Evolutionary conservation across 176 grass and related monocot genomes (phyloP).

Genomic region (Aegilops umbellulata): DNA sequence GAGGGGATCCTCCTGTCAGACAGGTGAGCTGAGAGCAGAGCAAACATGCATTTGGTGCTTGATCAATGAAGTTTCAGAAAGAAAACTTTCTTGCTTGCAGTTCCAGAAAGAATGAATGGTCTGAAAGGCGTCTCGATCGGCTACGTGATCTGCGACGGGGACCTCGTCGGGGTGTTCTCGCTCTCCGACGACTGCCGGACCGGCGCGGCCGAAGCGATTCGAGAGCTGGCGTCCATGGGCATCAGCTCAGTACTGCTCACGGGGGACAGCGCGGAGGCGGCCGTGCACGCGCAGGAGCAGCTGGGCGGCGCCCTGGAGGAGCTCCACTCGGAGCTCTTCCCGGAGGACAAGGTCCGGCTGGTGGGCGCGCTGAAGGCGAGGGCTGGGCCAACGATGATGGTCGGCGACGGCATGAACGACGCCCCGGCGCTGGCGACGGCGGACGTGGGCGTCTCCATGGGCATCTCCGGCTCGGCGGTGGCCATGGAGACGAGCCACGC

Average conservation of each 20-base stretch:
- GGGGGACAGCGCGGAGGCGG: constrained; percentile 57
- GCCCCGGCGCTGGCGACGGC: constrained; percentile 63
- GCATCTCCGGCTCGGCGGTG: constrained; percentile 87
- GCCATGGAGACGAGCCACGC: constrained; percentile 93
- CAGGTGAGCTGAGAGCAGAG: constrained; percentile 23
- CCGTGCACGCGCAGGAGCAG: constrained; percentile 48
- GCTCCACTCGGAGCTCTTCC: constrained; percentile 60
- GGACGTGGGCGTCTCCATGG: constrained; percentile 79
- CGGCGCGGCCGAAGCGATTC: constrained; percentile 49
- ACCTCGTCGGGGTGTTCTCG: constrained; percentile 29
- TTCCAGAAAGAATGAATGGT: background rate
- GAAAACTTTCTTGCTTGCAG: background rate
- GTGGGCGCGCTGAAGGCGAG: constrained; percentile 29
- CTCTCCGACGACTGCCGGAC: constrained; percentile 58
- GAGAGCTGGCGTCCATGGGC: constrained; percentile 52
- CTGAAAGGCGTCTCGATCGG: constrained; percentile 45
- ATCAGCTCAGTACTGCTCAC: constrained; percentile 72
- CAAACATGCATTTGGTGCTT: background rate
- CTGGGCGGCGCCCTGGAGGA: constrained; percentile 41
- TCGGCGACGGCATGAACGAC: constrained; percentile 86
- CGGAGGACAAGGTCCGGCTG: constrained; percentile 58
- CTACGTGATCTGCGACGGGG: constrained; percentile 45
- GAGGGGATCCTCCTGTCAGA: constrained; percentile 26
- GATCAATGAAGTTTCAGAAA: background rate
- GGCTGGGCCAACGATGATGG: constrained; percentile 55